These are phyloP conservation scores for Auricularia cornea DNA, from an alignment of 768 basidiomycete species.

Conservation along the genomic window DNA sequence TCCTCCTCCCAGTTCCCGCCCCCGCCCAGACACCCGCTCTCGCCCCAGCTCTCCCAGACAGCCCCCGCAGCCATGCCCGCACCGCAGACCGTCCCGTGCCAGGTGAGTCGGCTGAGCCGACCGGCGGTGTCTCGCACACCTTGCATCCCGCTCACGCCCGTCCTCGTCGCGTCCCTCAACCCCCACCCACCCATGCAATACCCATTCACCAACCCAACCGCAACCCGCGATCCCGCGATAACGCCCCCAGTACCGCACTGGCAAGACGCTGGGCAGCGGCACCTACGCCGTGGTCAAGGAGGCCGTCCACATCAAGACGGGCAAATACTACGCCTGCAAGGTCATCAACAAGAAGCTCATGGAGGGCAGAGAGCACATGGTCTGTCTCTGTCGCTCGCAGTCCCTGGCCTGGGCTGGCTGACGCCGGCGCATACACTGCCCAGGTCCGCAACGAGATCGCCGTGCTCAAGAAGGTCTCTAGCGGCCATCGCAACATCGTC, in stretches of 20 bases:
- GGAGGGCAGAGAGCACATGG: constrained; percentile 98
- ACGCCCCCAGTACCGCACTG: constrained; percentile 66
- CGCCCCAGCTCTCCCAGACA: not conserved
- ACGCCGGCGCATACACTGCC: not conserved
- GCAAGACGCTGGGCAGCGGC: constrained; percentile 81
- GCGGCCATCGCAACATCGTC: constrained; percentile 83
- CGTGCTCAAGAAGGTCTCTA: constrained; percentile 88
- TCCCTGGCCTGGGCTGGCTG: constrained; percentile 3
- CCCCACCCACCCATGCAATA: not conserved
- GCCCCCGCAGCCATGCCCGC: constrained; percentile 10
- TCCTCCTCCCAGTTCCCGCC: not conserved
- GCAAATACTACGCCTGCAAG: constrained; percentile 96
- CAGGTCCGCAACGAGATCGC: constrained; percentile 96
- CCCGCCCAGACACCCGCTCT: not conserved
- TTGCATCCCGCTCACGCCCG: not conserved
- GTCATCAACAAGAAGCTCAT: constrained; percentile 99
- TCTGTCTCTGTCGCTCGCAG: constrained; percentile 27
- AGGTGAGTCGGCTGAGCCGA: constrained; percentile 25
- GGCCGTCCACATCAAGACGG: constrained; percentile 88
- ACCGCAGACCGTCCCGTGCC: constrained; percentile 37
- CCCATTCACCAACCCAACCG: not conserved
- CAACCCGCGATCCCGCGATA: not conserved
- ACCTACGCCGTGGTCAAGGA: constrained; percentile 95
- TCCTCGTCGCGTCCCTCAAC: not conserved
- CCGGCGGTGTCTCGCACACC: not conserved